Evolutionary conservation across 495 filamentous ascomycete species (phyloP), one percentile per base, ranked within the genome.

Genomic region (Penicillium paxilli): DNA sequence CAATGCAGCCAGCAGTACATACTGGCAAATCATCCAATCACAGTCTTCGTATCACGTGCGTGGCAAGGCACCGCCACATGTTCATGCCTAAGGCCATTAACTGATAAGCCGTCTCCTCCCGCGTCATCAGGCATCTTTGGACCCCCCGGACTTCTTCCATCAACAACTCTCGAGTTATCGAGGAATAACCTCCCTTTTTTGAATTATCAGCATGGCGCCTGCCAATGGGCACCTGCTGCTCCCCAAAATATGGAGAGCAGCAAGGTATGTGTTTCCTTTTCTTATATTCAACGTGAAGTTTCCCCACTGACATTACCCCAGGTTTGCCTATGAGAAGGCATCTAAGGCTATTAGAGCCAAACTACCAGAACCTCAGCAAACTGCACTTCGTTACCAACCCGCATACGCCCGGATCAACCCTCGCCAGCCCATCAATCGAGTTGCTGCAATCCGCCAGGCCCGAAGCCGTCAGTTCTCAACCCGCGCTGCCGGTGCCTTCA

Each of bases 381-480:
- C 61, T 22, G 47, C 65, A 8, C 57, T 70, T 30, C 80, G 56
- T 50, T 63, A 82, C 44, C 77, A 85, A 57, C 75, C 84, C 41
- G 67, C 75, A 37, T 79, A 80, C 68, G 77, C 74, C 48, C 77
- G 81, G 35, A 67, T 74, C 53, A 78, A 71, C 59, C 73, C 82
- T 16, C 78, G 82, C 51, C 89, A 92, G 53, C 88, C 91, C 19
- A 75, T 93, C 62, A 85, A 88, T 63, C 87, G 83, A 4, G 74
- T 76, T 21, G 90, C 90, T 7, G 79, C 82, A 40, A 83, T 94
- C 47, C 86, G 86, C 49, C 87, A 90, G 66, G 77, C 81, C 55
- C 88, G 88, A 60, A 83, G 79, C 54, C 79, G 88, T 61, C 89
- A 87, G 79, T 89, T 86, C 73, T 87, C 85, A 33, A 90, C 88